Percentiles rank a stretch among this genome's conserved stretches.
Evolutionary conservation across 129 eudicot species (phyloP).

Genomic region (Tanacetum coccineum): DNA sequence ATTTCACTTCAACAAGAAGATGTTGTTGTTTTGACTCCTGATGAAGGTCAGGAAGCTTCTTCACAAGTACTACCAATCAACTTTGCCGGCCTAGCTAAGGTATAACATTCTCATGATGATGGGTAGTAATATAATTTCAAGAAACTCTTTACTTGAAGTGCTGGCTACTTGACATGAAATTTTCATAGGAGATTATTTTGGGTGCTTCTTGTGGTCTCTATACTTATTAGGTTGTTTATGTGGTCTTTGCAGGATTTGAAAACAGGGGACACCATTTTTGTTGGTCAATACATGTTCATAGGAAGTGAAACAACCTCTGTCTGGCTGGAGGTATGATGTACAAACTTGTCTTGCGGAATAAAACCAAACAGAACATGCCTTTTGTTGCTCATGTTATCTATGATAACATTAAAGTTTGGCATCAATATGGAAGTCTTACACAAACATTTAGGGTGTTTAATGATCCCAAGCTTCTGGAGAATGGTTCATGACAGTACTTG

Average conservation of each 20-base stretch:
- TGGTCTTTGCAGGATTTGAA: constrained; percentile 67
- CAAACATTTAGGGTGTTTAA: too few relatives aligned
- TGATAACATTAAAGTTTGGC: constrained; percentile 1
- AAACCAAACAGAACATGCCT: neutral
- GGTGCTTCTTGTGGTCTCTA: neutral
- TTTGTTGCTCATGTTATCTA: neutral
- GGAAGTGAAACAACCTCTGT: constrained; percentile 97
- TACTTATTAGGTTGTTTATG: constrained; percentile 19
- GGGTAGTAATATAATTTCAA: neutral
- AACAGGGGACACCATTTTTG: constrained; percentile 85
- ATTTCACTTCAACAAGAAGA: constrained; percentile 68
- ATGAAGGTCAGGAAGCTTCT: constrained; percentile 74
- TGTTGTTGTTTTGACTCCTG: constrained; percentile 67
- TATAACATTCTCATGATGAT: constrained; percentile 20
- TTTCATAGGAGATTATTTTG: constrained; percentile 3
- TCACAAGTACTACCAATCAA: constrained; percentile 70
- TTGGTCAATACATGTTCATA: constrained; percentile 88
- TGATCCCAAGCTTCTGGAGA: too few relatives aligned
- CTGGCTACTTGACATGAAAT: neutral
- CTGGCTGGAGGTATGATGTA: constrained; percentile 79
- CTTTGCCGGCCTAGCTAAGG: constrained; percentile 73
- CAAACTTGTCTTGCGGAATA: neutral
- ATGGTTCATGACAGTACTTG: too few relatives aligned
- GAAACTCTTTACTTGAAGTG: neutral
- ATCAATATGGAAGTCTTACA: too few relatives aligned